Conservation (phyloP, 345 rosid species). For the Geranium brycei region DNA sequence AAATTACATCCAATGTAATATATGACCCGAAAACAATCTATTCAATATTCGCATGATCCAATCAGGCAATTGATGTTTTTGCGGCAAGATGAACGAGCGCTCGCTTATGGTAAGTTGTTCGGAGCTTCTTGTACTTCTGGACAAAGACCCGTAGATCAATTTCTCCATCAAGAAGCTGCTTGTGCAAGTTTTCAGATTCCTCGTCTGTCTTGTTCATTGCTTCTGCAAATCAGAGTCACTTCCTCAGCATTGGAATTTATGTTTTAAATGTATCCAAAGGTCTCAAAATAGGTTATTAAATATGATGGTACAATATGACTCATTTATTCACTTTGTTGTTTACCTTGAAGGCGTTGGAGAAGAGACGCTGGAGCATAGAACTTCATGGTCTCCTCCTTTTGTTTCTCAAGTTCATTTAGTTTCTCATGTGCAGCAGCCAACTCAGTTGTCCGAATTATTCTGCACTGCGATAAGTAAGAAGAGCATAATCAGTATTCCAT, state of each 20-base stretch:
- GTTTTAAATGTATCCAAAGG: too few relatives aligned
- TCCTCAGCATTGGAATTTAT: background rate
- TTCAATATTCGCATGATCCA: background rate
- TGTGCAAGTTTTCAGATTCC: constrained; percentile 59
- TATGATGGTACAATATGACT: background rate
- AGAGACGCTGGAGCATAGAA: constrained; percentile 58
- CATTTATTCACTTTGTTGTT: background rate
- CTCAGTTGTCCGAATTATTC: constrained; percentile 75
- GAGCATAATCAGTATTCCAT: background rate
- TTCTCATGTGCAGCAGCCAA: constrained; percentile 74
- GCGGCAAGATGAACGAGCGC: constrained; percentile 64
- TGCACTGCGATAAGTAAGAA: constrained; percentile 37
- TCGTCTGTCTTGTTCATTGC: constrained; percentile 56
- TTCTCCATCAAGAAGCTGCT: constrained; percentile 57
- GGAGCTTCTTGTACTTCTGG: constrained; percentile 70
- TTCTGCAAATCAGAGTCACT: constrained; percentile 24
- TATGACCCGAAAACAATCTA: too few relatives aligned
- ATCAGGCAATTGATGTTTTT: constrained; percentile 32
- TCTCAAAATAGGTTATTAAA: too few relatives aligned
- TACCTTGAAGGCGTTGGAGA: constrained; percentile 68
- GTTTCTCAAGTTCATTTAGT: constrained; percentile 60
- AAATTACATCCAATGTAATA: background rate
- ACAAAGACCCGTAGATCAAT: constrained; percentile 48
- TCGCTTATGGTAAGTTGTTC: constrained; percentile 56
- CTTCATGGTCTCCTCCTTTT: constrained; percentile 58